Percentiles rank a stretch among this genome's conserved stretches.
Conservation (phyloP, 78 protist species). For the Emiliania huxleyi region DNA sequence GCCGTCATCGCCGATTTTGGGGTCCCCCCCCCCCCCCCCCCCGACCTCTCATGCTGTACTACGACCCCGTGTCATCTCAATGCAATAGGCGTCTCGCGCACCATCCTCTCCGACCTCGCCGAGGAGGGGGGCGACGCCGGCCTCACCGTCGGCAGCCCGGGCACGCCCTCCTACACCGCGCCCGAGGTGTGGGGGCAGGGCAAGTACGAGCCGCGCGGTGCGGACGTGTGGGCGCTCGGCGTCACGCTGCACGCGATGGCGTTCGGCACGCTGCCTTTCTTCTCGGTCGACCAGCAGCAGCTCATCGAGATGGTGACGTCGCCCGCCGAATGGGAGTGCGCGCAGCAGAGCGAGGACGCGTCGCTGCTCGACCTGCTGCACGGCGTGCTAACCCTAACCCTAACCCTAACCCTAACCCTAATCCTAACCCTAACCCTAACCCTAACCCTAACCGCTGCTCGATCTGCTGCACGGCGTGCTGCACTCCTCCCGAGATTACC, state of each 20-base stretch:
- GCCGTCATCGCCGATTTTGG: background rate
- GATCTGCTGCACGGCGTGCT: too few relatives aligned
- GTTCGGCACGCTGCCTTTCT: background rate
- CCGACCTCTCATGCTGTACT: too few relatives aligned
- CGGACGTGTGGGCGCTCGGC: conserved; percentile 19
- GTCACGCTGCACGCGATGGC: conserved; percentile 1
- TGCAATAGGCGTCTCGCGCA: background rate
- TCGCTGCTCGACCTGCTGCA: background rate
- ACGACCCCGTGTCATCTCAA: too few relatives aligned
- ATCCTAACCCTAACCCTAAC: too few relatives aligned
- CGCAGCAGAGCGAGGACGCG: background rate
- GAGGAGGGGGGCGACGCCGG: background rate
- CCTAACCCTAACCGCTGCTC: too few relatives aligned
- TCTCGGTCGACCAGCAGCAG: background rate
- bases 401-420: background rate
- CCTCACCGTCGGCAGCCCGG: background rate
- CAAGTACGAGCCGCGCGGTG: background rate
- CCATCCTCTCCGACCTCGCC: background rate
- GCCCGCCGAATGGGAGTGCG: background rate
- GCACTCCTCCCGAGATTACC: too few relatives aligned
- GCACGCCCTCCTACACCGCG: conserved; percentile 18
- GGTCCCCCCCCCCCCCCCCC: background rate
- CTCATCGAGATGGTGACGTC: background rate
- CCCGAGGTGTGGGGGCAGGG: conserved; percentile 10
- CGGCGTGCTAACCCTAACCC: background rate